phyloP scores from a whole-genome alignment of 73 alveolate species.

The Tetrahymena malaccensis region DNA sequence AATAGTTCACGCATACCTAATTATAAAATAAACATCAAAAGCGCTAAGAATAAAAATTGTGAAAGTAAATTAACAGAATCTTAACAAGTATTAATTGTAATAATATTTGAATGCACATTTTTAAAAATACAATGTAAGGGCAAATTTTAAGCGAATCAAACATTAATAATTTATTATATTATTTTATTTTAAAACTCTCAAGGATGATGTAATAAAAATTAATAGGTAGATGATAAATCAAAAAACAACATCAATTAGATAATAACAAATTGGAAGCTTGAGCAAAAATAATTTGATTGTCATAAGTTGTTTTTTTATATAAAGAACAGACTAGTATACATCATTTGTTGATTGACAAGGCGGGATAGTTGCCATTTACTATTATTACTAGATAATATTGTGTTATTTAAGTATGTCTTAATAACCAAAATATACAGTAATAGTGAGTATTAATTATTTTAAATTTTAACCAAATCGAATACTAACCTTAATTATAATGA shows the following conservation, averaged over 20 bases:
- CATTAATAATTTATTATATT: too few species aligned
- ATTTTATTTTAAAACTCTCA: neutral
- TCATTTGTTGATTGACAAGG: too few species aligned
- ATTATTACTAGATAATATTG: too few species aligned
- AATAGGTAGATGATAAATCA: neutral
- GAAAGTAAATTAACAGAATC: neutral
- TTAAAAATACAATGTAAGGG: neutral
- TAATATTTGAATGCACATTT: neutral
- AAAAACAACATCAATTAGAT: neutral
- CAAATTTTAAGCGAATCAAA: neutral
- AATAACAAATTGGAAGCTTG: neutral
- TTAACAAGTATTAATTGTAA: neutral
- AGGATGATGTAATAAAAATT: neutral
- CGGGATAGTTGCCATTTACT: too few species aligned
- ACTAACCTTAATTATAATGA: too few species aligned
- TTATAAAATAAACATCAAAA: neutral
- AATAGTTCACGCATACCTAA: neutral
- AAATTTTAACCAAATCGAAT: too few species aligned
- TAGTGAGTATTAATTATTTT: too few species aligned
- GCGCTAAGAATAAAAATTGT: neutral
- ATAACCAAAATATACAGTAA: too few species aligned
- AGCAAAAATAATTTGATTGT: neutral
- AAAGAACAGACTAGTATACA: neutral
- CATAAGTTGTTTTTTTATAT: neutral
- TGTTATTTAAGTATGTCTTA: too few species aligned